Percentiles rank a stretch among this genome's conserved stretches.
These are phyloP conservation scores for Fusarium verticillioides DNA, from an alignment of 2,329 filamentous ascomycete genomes.

Conservation along the genomic window DNA sequence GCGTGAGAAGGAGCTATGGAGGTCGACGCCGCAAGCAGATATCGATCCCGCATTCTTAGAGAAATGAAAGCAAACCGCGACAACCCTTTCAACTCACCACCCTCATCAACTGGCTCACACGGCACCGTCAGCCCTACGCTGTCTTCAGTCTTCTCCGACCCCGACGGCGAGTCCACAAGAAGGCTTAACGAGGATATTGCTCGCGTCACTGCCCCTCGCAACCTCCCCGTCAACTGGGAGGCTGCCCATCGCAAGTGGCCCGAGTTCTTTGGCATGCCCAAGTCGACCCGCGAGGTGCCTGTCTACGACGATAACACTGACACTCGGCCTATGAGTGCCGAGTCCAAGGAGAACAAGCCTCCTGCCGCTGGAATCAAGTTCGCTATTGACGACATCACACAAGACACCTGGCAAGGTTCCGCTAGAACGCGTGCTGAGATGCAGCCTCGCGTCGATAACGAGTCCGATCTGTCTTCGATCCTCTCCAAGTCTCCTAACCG, in stretches of 20 bases:
- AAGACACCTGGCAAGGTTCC: conserved; percentile 53
- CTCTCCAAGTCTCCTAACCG: conserved; percentile 54
- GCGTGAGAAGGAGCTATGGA: conserved; percentile 54
- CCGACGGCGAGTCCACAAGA: conserved; percentile 65
- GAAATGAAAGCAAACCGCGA: conserved; percentile 64
- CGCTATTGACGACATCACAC: conserved; percentile 57
- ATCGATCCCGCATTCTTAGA: conserved; percentile 61
- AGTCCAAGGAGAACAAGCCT: conserved; percentile 60
- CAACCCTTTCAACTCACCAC: conserved; percentile 68
- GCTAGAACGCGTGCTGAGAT: conserved; percentile 60
- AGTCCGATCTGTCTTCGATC: conserved; percentile 60
- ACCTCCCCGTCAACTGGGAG: conserved; percentile 57
- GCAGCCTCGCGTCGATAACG: conserved; percentile 65
- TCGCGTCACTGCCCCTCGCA: conserved; percentile 54
- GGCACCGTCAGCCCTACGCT: conserved; percentile 66
- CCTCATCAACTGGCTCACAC: conserved; percentile 67
- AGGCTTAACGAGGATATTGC: conserved; percentile 61
- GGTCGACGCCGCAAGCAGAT: conserved; percentile 54
- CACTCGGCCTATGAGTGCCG: conserved; percentile 50
- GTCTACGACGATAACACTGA: conserved; percentile 49
- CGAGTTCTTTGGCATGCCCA: conserved; percentile 60
- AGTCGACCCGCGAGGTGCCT: conserved; percentile 41
- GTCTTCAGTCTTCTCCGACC: conserved; percentile 64
- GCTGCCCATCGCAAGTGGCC: conserved; percentile 63
- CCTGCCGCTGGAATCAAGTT: conserved; percentile 50